These are phyloP conservation scores for Aspergillus awamori DNA, from an alignment of 2,329 filamentous ascomycete genomes.

Conservation along the genomic window DNA sequence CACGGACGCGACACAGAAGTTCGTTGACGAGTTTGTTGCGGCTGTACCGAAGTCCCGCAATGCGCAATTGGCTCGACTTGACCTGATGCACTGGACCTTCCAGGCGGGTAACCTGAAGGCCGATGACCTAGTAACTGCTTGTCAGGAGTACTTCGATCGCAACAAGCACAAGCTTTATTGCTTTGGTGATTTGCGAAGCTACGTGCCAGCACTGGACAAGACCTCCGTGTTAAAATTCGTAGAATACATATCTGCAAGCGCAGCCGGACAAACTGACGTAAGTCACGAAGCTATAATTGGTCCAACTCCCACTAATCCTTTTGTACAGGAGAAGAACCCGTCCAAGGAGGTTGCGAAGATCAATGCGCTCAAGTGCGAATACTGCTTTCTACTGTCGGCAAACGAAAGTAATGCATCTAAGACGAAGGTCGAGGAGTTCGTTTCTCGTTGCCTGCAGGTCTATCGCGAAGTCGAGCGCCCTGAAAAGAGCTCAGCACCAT, in stretches of 20 bases:
- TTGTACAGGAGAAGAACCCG: constrained; percentile 23
- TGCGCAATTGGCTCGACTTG: constrained; percentile 42
- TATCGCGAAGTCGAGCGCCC: constrained; percentile 32
- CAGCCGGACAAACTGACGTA: constrained; percentile 28
- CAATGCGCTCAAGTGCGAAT: constrained; percentile 49
- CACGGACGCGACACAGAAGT: constrained; percentile 32
- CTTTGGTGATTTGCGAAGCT: constrained; percentile 47
- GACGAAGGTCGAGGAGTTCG: constrained; percentile 39
- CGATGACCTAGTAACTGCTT: constrained; percentile 41
- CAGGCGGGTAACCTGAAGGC: constrained; percentile 29
- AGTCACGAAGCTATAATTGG: constrained; percentile 14
- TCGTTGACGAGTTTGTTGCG: constrained; percentile 40
- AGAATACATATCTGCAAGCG: constrained; percentile 27
- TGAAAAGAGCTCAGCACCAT: constrained; percentile 29
- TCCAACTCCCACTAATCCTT: constrained; percentile 7
- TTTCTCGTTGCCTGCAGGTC: constrained; percentile 41
- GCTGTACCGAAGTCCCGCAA: constrained; percentile 46
- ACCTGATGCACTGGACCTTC: constrained; percentile 32
- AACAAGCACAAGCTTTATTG: constrained; percentile 49
- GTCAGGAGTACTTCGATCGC: constrained; percentile 44
- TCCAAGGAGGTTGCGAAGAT: constrained; percentile 38
- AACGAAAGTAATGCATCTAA: constrained; percentile 29
- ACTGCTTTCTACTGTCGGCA: constrained; percentile 42
- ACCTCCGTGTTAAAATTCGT: constrained; percentile 31
- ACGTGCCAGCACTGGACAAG: constrained; percentile 36